Evolutionary conservation across 2,329 filamentous ascomycete genomes (phyloP), one percentile per base, ranked within the genome.

Genomic region (Trichoderma afroharzianum): DNA sequence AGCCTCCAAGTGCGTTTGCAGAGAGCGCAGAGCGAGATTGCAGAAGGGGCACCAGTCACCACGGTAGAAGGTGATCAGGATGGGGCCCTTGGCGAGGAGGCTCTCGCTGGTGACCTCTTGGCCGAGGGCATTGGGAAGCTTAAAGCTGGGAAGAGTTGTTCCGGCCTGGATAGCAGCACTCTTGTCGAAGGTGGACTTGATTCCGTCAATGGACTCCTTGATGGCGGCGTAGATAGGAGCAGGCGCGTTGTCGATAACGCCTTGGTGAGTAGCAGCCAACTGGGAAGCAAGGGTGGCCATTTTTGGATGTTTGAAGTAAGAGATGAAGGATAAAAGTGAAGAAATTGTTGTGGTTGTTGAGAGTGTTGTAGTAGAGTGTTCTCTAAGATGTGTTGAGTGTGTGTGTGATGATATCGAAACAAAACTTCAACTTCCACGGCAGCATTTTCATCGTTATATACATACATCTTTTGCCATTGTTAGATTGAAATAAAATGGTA

Each of bases 31-130:
- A 32, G 53, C 36, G 26, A 68, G 21, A 6, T 61, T 68, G 66
- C 66, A 68, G 30, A 50, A 68, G 3, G 66, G 66, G 28, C 66
- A 68, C 66, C 66, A 68, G 8, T 68, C 55, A 11, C 66, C 66
- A 18, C 66, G 55, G 15, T 68, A 68, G 15, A 68, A 61, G n/a
- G 66, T 59, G 15, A 68, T 68, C 11, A 68, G 55, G 30, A 68
- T 11, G 11, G 53, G 55, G 28, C 66, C 66, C 14, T 68, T 68
- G 66, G 66, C 66, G 1, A 68, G 36, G 28, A 68, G 66, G n/a
- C 28, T 33, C 3, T 68, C 55, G n/a, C 53, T 47, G 3, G 55
- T 50, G 18, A 68, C 55, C 8, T 59, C 55, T 6, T 68, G 14
- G 26, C 66, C 66, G 15, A 61, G 53, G 26, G 66, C 66, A 28